phyloP scores from a whole-genome alignment of 1,284 basidiomycete genomes.

The Violaceomyces palustris region DNA sequence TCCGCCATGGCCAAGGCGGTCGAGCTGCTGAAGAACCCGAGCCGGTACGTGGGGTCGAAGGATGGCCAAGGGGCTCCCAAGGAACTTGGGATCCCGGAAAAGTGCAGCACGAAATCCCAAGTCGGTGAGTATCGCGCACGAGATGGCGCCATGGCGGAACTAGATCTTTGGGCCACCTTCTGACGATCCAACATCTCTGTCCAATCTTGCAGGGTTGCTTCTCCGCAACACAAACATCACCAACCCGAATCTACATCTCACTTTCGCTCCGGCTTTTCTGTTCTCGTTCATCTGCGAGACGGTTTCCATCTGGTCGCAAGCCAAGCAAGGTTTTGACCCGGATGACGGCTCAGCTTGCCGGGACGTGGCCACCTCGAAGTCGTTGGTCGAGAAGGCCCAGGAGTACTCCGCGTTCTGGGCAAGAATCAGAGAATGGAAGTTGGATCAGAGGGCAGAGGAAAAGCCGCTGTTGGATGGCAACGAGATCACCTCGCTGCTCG shows the following conservation, averaged over 20 bases:
- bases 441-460: constrained; percentile 18
- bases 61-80: background rate
- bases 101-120: constrained; percentile 9
- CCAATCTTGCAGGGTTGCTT: constrained; percentile 14
- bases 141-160: no score
- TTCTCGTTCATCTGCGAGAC: constrained; percentile 28
- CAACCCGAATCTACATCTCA: constrained; percentile 13
- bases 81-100: constrained; percentile 2
- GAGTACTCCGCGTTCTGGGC: constrained; percentile 29
- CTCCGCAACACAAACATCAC: constrained; percentile 20
- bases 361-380: background rate
- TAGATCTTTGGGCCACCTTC: no score
- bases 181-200: no score
- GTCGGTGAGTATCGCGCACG: constrained; percentile 3
- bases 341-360: background rate
- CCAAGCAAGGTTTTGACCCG: background rate
- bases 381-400: constrained; percentile 5
- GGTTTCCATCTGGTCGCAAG: constrained; percentile 7
- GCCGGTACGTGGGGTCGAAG: background rate
- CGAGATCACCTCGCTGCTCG: constrained; percentile 21
- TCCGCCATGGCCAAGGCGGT: constrained; percentile 10
- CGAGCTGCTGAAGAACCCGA: constrained; percentile 2
- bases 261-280: constrained; percentile 19
- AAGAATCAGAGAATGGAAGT: constrained; percentile 7
- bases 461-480: constrained; percentile 41